These are phyloP conservation scores for Arthrobotrys megalospora DNA, from an alignment of 2,329 filamentous ascomycete species.

Conservation along the genomic window DNA sequence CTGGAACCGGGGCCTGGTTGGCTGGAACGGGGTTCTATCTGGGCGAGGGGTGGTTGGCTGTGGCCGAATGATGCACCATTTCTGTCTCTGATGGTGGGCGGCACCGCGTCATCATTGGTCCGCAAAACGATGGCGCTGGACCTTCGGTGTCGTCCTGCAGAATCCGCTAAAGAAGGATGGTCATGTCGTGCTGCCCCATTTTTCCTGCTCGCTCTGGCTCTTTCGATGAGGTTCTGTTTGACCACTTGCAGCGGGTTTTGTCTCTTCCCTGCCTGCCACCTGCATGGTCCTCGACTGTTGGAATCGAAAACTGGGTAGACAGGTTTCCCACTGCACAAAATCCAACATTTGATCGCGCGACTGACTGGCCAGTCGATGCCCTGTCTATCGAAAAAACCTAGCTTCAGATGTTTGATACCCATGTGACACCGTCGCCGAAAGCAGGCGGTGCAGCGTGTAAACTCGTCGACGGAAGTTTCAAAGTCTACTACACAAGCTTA, in stretches of 20 bases:
- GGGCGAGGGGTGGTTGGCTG: constrained; percentile 37
- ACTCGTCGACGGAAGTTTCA: constrained; percentile 18
- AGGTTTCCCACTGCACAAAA: constrained; percentile 20
- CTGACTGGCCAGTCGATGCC: constrained; percentile 18
- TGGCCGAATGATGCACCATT: constrained; percentile 41
- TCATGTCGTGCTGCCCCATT: constrained; percentile 20
- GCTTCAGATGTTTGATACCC: constrained; percentile 17
- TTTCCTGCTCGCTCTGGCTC: constrained; percentile 25
- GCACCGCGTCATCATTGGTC: constrained; percentile 51
- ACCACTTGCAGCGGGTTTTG: neutral
- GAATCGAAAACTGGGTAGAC: constrained; percentile 6
- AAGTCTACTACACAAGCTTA: constrained; percentile 9
- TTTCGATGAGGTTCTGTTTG: constrained; percentile 57
- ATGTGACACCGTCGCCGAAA: constrained; percentile 43
- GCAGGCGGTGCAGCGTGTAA: constrained; percentile 23
- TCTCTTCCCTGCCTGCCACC: constrained; percentile 19
- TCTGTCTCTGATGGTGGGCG: constrained; percentile 46
- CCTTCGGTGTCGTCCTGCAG: constrained; percentile 36
- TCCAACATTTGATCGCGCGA: constrained; percentile 16
- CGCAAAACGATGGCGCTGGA: constrained; percentile 33
- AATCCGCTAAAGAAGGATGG: constrained; percentile 30
- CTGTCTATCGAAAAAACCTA: neutral
- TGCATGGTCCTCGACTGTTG: constrained; percentile 37
- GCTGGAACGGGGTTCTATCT: constrained; percentile 41
- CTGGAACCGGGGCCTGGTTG: constrained; percentile 56